These are phyloP conservation scores for Colletotrichum sp. DNA, from an alignment of 2,329 filamentous ascomycete species.

Conservation along the genomic window DNA sequence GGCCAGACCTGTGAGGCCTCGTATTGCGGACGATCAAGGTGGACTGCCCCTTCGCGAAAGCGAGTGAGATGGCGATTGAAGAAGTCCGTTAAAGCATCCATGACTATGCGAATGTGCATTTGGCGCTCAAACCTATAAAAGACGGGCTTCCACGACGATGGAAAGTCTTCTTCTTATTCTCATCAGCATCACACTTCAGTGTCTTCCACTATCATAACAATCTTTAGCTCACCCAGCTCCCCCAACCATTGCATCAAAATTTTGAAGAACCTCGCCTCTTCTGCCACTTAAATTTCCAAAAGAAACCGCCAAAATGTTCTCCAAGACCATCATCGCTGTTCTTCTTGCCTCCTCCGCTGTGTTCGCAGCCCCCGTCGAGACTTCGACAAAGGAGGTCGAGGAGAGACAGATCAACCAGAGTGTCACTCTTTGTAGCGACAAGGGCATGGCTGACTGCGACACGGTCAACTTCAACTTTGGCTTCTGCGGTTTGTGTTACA, in stretches of 20 bases:
- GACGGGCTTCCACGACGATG: neutral
- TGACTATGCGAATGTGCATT: neutral
- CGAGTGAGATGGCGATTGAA: neutral
- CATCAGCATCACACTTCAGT: neutral
- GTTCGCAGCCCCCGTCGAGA: neutral
- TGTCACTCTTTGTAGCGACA: slow-evolving; percentile 6
- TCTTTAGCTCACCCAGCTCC: neutral
- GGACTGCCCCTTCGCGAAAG: neutral
- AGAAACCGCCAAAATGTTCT: slow-evolving; percentile 1
- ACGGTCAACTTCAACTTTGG: slow-evolving; percentile 12
- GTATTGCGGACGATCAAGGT: neutral
- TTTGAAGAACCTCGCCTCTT: neutral
- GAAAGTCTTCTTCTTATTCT: neutral
- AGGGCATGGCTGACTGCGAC: slow-evolving; percentile 6
- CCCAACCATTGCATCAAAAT: neutral
- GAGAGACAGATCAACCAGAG: neutral
- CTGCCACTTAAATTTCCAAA: neutral
- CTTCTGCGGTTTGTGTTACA: neutral
- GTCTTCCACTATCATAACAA: neutral
- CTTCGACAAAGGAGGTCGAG: neutral
- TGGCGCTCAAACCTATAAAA: neutral
- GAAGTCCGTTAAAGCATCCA: neutral
- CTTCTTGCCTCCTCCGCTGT: slow-evolving; percentile 3
- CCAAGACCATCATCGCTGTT: slow-evolving; percentile 10
- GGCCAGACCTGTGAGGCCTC: neutral